Base-by-base conservation (phyloP, 306 rosid species). In the Cicer judaicum region DNA sequence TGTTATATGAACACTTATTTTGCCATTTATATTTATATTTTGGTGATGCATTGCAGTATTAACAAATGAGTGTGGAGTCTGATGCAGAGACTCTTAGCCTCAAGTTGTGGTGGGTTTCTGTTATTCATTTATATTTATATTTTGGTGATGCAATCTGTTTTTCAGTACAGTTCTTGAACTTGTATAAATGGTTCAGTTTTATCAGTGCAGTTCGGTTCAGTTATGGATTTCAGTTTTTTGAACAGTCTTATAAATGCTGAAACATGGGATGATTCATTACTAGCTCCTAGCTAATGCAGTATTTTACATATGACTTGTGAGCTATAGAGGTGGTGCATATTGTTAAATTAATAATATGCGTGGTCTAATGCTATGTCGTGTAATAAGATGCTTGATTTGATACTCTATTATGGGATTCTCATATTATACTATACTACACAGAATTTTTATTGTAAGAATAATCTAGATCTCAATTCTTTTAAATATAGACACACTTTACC, bases 1-100 rank as follows among this genome's bases (percentile, higher is more conserved):
- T 65, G 36, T 65, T 64, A 4, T 14, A 39, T 39, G 59, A 47
- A 57, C 34, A 54, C 29, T 66, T 64, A 6, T 44, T 34, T 34
- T 36, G 24, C 68, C 41, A 9, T 56, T 67, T 55, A 55, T 67
- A 74, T 74, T 10, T 63, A 6, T 53, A 24, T 10, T 76, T 76
- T 65, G 1, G 39, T 14, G 68, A 34, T 56, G 38, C 50, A 56
- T 43, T 52, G 79, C 42, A 40, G 47, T 65, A 15, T 67, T 42
- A 9, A 59, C 47, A 65, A 46, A 55, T 66, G 42, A 49, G 12
- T 21, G 72, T 39, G 10, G 76, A 44, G 52, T 62, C 46, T 70
- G 66, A 61, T 52, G 66, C 72, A 78, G 34, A 36, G 15, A 48
- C 53, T 21, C 69, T 69, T n/a, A 47, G 70, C 76, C 10, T 70